Percentiles rank a stretch among this genome's conserved stretches.
phyloP scores from a whole-genome alignment of 352 stramenopile genomes.

The Elongisporangium undulatum region DNA sequence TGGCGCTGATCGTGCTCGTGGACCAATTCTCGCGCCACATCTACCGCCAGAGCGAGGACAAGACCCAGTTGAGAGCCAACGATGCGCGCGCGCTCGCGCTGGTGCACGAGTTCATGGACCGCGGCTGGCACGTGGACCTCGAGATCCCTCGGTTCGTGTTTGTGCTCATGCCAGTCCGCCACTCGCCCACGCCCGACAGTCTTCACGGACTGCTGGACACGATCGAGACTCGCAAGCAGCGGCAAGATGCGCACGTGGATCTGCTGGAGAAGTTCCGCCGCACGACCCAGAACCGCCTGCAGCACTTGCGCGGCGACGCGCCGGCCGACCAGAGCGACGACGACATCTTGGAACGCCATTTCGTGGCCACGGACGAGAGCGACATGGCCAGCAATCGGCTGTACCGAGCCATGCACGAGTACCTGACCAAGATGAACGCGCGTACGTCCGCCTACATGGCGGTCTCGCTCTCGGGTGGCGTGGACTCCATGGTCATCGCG shows the following conservation, averaged over 20 bases:
- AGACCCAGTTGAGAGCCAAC: conserved; percentile 26
- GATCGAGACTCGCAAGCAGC: conserved; percentile 37
- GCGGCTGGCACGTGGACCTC: conserved; percentile 48
- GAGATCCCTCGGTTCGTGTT: conserved; percentile 66
- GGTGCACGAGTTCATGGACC: conserved; percentile 39
- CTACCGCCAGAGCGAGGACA: conserved; percentile 33
- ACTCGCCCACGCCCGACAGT: conserved; percentile 58
- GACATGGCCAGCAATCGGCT: conserved; percentile 67
- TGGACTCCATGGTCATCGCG: conserved; percentile 98
- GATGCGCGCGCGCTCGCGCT: conserved; percentile 42
- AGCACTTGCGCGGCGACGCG: conserved; percentile 38
- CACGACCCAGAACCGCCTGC: conserved; percentile 70
- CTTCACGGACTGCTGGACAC: conserved; percentile 47
- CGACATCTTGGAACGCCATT: conserved; percentile 66
- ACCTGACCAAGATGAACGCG: conserved; percentile 45
- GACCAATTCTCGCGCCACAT: conserved; percentile 87
- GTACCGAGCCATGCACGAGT: conserved; percentile 70
- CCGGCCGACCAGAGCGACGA: conserved; percentile 27
- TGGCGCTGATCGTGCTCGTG: conserved; percentile 82
- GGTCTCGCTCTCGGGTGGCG: conserved; percentile 92
- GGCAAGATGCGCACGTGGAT: conserved; percentile 50
- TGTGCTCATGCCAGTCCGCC: conserved; percentile 81
- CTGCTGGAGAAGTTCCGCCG: conserved; percentile 80
- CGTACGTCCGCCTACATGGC: conserved; percentile 46
- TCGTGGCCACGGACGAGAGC: conserved; percentile 58